A percentile compares a stretch with the other conserved stretches of the same genome.
Conservation (phyloP, 169 alveolate species). For the Babesia ovata region DNA sequence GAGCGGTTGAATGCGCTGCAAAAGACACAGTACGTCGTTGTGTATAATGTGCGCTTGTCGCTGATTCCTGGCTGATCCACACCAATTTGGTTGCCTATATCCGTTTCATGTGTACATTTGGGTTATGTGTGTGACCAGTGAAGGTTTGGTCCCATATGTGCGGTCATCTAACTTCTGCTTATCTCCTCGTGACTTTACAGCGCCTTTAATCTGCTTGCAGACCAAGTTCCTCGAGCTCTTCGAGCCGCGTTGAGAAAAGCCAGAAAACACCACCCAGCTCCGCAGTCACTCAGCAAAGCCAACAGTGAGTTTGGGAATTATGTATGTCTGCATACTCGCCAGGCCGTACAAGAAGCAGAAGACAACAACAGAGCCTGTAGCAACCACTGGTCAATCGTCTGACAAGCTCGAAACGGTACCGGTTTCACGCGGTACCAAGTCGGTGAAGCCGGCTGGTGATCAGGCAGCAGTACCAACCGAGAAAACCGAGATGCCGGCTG, state of each 20-base stretch:
- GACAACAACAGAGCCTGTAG: neutral
- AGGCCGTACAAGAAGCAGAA: neutral
- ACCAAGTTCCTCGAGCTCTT: neutral
- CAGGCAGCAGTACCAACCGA: neutral
- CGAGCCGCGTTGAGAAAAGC: neutral
- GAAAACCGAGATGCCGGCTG: neutral
- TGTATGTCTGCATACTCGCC: neutral
- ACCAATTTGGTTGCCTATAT: no score
- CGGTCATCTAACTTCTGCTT: no score
- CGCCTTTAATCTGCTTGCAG: no score
- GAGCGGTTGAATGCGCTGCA: neutral
- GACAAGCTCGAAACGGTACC: no score
- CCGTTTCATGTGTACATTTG: no score
- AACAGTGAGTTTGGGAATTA: neutral
- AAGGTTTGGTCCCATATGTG: no score
- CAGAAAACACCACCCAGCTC: neutral
- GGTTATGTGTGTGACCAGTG: no score
- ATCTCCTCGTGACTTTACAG: no score
- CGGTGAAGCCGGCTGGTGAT: no score
- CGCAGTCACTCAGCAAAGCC: neutral
- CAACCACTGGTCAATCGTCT: neutral
- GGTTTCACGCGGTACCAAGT: no score
- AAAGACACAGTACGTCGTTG: conserved; percentile 1
- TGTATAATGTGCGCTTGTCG: no score
- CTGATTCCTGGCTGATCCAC: no score